A percentile compares a stretch with the other conserved stretches of the same genome.
Conservation (phyloP, 805 yeast species). For the Lachancea quebecensis region DNA sequence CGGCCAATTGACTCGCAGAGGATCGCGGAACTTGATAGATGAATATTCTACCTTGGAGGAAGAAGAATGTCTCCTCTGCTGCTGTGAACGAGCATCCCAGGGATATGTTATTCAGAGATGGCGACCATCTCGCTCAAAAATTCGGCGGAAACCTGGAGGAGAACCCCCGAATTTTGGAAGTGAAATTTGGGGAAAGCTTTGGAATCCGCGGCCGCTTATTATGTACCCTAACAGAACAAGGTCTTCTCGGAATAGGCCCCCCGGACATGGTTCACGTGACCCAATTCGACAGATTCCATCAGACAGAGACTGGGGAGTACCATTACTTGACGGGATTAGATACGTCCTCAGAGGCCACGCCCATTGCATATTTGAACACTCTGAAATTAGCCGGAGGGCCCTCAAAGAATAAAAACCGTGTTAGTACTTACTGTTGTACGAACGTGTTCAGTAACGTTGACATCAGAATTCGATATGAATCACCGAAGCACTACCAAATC, state of each 20-base stretch:
- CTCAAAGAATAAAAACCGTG: constrained; percentile 20
- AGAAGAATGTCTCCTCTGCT: constrained; percentile 5
- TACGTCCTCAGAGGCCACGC: constrained; percentile 38
- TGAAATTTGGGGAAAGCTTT: constrained; percentile 27
- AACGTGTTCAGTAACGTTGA: constrained; percentile 72
- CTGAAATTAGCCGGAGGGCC: constrained; percentile 21
- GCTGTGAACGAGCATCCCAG: constrained; percentile 1
- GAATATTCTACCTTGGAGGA: constrained; percentile 8
- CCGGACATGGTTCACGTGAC: constrained; percentile 55
- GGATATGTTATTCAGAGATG: background rate
- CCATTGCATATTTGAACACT: constrained; percentile 42
- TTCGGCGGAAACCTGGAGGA: constrained; percentile 1
- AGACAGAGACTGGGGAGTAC: constrained; percentile 45
- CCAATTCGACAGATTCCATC: constrained; percentile 36
- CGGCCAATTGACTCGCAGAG: too few relatives aligned
- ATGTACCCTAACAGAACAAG: constrained; percentile 12
- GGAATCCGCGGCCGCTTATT: constrained; percentile 22
- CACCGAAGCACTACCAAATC: constrained; percentile 29
- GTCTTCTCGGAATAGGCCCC: constrained; percentile 52
- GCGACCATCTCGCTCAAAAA: background rate
- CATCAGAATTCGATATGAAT: constrained; percentile 52
- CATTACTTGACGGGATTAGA: constrained; percentile 45
- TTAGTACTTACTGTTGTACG: constrained; percentile 54
- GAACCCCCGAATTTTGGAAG: constrained; percentile 25
- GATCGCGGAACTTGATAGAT: background rate